phyloP scores from a whole-genome alignment of 1,139 yeast genomes.

The Yamadazyma spencermartinsiae region DNA sequence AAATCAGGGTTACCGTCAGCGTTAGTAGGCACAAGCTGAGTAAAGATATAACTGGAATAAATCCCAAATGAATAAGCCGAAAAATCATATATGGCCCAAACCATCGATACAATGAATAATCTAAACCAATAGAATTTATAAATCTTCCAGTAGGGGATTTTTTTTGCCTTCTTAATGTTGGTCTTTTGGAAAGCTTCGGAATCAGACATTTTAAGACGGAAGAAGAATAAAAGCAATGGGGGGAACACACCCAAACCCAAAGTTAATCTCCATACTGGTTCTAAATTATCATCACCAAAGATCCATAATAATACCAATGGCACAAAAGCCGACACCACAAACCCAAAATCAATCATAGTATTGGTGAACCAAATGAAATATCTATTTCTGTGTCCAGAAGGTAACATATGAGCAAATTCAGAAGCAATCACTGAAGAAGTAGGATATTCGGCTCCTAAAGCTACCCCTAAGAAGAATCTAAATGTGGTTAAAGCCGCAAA shows the following conservation, averaged over 20 bases:
- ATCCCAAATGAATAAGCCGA: slow-evolving; percentile 85
- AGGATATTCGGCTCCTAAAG: slow-evolving; percentile 89
- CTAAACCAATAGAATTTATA: slow-evolving; percentile 87
- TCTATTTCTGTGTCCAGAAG: slow-evolving; percentile 82
- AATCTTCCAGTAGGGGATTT: slow-evolving; percentile 67
- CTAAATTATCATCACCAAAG: slow-evolving; percentile 65
- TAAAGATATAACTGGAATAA: slow-evolving; percentile 70
- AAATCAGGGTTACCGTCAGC: slow-evolving; percentile 46
- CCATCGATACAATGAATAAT: slow-evolving; percentile 62
- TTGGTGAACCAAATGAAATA: slow-evolving; percentile 90
- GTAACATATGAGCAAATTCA: slow-evolving; percentile 79
- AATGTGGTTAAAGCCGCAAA: slow-evolving; percentile 81
- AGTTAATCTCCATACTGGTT: slow-evolving; percentile 90
- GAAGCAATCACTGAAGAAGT: slow-evolving; percentile 93
- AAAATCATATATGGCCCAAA: slow-evolving; percentile 93
- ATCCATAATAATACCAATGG: slow-evolving; percentile 88
- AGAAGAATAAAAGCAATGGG: slow-evolving; percentile 72
- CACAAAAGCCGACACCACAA: slow-evolving; percentile 79
- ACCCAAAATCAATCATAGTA: slow-evolving; percentile 84
- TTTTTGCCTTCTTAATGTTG: slow-evolving; percentile 60
- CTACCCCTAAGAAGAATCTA: slow-evolving; percentile 84
- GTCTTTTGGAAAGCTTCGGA: slow-evolving; percentile 68
- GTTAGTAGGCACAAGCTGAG: slow-evolving; percentile 49
- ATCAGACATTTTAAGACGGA: slow-evolving; percentile 76
- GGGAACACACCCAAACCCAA: slow-evolving; percentile 92